Base-by-base conservation (phyloP, 2,329 filamentous ascomycete species). In the Whalleya microplaca region DNA sequence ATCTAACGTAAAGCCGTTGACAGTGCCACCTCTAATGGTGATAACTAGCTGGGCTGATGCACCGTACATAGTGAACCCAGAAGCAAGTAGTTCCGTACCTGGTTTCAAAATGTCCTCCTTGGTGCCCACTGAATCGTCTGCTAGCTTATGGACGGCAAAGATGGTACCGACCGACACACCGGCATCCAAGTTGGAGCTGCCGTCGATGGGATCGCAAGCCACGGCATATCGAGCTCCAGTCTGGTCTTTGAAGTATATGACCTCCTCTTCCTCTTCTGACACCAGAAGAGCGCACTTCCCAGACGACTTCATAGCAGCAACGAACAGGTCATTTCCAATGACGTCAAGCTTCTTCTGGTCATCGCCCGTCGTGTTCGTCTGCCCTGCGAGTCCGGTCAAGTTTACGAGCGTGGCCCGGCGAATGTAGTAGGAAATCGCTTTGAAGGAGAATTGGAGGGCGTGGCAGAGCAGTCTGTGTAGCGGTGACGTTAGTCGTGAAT, bases 41-140 rank as follows among this genome's bases (percentile, higher is more conserved):
- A 99, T 90, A 69, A 99, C 95, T 45, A 99, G 84, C 80, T 98
- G 94, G 3, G 95, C 88, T 2, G 93, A 97, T 66, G 95, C 95
- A 71, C 95, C 95, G 78, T 99, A 99, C 95, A 99, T 99, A 76
- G 95, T 99, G 84, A 99, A 99, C n/a, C 95, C 95, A 20, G 91
- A 88, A 37, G 95, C 94, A 19, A 98, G 85, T 64, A 98, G 85
- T 76, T 97, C 93, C 1, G 90, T 94, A 54, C 95, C 95, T 1
- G 95, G 90, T 75, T 87, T 88, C 58, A 98, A 84, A 59, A 99
- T 84, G 73, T 98, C 93, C 70, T 96, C 92, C 67, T 90, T 88
- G 57, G 84, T 88, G 63, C 90, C 90, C 57, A 78, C 81, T 14
- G 89, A 87, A 63, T 84, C 87, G 14, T 96, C 91, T 56, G 88